These are phyloP conservation scores for Fusarium sp. DNA, from an alignment of 2,329 filamentous ascomycete species.

Conservation along the genomic window DNA sequence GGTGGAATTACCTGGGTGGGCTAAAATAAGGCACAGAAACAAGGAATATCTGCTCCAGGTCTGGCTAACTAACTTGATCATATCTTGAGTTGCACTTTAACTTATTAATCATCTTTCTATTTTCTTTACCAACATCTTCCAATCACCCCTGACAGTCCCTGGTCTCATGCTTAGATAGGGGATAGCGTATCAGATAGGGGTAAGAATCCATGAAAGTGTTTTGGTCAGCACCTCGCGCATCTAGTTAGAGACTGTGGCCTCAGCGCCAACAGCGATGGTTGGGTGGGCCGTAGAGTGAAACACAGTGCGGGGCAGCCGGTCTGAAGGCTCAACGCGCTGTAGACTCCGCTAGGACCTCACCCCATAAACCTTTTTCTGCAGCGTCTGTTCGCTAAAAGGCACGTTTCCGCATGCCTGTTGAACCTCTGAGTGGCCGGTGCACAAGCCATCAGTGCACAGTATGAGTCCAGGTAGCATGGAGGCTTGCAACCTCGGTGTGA, in stretches of 20 bases:
- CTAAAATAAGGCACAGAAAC: slow-evolving; percentile 21
- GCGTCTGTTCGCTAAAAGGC: slow-evolving; percentile 25
- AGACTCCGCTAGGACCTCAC: slow-evolving; percentile 14
- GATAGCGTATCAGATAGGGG: slow-evolving; percentile 44
- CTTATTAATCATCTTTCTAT: slow-evolving; percentile 1
- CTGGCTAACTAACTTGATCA: slow-evolving; percentile 1
- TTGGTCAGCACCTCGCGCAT: slow-evolving; percentile 19
- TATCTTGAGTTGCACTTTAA: slow-evolving; percentile 13
- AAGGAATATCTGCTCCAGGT: slow-evolving; percentile 9
- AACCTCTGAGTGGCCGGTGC: slow-evolving; percentile 18
- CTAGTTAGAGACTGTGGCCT: slow-evolving; percentile 14
- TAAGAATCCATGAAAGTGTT: slow-evolving; percentile 40
- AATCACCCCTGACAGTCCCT: slow-evolving; percentile 42
- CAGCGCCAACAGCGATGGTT: slow-evolving; percentile 31
- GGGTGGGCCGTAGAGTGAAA: slow-evolving; percentile 35
- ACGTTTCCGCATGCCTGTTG: slow-evolving; percentile 24
- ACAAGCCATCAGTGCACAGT: slow-evolving; percentile 38
- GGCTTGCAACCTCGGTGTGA: slow-evolving; percentile 12
- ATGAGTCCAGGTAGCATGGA: not conserved
- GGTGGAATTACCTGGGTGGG: slow-evolving; percentile 11
- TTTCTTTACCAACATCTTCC: slow-evolving; percentile 16
- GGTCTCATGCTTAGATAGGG: slow-evolving; percentile 43
- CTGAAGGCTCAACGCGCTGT: slow-evolving; percentile 14
- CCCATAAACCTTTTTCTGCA: slow-evolving; percentile 20
- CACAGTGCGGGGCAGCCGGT: slow-evolving; percentile 38